phyloP scores from a whole-genome alignment of 352 stramenopile species.

The Globisporangium solare region DNA sequence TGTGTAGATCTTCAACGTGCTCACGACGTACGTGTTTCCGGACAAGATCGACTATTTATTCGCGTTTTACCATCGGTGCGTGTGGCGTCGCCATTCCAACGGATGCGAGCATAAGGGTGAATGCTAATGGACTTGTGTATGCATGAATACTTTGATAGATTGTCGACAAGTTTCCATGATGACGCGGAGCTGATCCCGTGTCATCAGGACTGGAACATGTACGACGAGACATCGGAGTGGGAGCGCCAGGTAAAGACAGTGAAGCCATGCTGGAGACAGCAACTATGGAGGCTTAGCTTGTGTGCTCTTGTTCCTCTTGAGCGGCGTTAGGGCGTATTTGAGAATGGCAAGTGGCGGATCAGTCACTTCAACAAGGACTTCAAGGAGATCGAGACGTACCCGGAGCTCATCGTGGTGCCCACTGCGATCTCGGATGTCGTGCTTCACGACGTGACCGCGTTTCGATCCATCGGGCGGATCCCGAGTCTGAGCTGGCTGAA shows the following conservation, averaged over 20 bases:
- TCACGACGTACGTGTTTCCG: conserved; percentile 80
- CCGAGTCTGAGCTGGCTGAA: conserved; percentile 75
- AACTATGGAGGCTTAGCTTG: neutral
- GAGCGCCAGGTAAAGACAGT: conserved; percentile 31
- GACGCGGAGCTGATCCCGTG: conserved; percentile 53
- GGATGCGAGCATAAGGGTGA: too few relatives aligned
- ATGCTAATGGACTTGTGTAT: neutral
- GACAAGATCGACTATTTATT: conserved; percentile 84
- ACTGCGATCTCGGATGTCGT: conserved; percentile 84
- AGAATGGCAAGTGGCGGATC: conserved; percentile 63
- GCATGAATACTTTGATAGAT: conserved; percentile 22
- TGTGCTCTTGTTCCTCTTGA: neutral
- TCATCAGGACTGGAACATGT: conserved; percentile 63
- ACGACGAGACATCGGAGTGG: conserved; percentile 62
- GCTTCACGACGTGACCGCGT: conserved; percentile 66
- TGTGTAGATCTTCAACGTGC: conserved; percentile 66
- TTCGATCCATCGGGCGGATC: conserved; percentile 70
- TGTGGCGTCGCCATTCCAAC: neutral
- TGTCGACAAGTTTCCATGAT: conserved; percentile 38
- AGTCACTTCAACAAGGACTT: conserved; percentile 69
- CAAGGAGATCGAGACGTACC: conserved; percentile 90
- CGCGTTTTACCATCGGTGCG: conserved; percentile 73
- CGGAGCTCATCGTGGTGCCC: conserved; percentile 91
- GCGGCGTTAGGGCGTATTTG: conserved; percentile 37
- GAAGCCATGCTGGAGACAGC: neutral